phyloP scores from a whole-genome alignment of 192 early-diverging fungal genomes.

The Dispira parvispora region DNA sequence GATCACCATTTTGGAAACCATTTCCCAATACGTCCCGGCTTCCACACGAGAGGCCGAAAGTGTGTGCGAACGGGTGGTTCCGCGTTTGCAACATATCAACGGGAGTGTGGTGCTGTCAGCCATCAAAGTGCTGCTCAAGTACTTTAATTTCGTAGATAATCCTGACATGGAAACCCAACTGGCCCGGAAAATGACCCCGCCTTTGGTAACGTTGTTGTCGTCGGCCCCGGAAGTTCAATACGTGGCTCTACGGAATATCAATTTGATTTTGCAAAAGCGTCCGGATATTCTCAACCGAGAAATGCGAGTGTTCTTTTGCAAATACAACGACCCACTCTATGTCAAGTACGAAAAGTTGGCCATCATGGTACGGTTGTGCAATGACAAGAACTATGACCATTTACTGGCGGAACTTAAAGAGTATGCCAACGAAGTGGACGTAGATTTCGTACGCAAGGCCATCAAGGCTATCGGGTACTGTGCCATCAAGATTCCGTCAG shows the following conservation, averaged over 20 bases:
- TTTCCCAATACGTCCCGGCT: slow-evolving; percentile 57
- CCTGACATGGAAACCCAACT: slow-evolving; percentile 58
- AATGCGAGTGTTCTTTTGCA: slow-evolving; percentile 98
- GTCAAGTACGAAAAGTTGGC: slow-evolving; percentile 97
- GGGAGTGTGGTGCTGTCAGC: slow-evolving; percentile 88
- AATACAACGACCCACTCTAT: slow-evolving; percentile 98
- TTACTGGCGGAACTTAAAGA: slow-evolving; percentile 88
- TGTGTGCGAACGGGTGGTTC: slow-evolving; percentile 80
- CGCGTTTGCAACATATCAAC: slow-evolving; percentile 90
- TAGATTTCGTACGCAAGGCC: slow-evolving; percentile 95
- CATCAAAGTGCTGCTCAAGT: slow-evolving; percentile 42
- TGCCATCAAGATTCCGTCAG: slow-evolving; percentile 87
- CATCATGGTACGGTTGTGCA: slow-evolving; percentile 83
- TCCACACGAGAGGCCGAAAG: slow-evolving; percentile 70
- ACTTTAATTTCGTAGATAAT: slow-evolving; percentile 37
- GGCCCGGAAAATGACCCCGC: slow-evolving; percentile 83
- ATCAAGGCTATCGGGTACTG: slow-evolving; percentile 94
- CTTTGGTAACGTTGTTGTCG: slow-evolving; percentile 81
- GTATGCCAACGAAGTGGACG: slow-evolving; percentile 91
- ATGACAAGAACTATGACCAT: no score
- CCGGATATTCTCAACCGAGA: slow-evolving; percentile 83
- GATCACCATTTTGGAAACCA: slow-evolving; percentile 77
- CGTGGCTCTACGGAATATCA: slow-evolving; percentile 95
- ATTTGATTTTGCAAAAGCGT: slow-evolving; percentile 78
- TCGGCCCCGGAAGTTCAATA: slow-evolving; percentile 91